Base-by-base conservation (phyloP, 257 asterid species). In the Salvia hispanica region DNA sequence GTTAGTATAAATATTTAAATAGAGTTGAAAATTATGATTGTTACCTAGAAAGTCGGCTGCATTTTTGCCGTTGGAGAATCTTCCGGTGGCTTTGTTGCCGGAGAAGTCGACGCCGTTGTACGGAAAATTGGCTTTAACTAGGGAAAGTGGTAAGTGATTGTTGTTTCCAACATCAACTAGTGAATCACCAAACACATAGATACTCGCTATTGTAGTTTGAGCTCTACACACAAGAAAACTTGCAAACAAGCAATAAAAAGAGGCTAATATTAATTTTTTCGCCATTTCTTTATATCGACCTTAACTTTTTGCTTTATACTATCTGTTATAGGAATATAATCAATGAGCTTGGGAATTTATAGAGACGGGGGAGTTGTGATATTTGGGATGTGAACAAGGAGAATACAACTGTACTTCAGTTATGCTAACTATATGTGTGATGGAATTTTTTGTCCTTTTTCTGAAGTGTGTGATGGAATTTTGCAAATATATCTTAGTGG, bases 161-260 rank as follows among this genome's bases (percentile, higher is more conserved):
- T 89, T 92, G 76, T 89, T 92, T 9, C 96, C 98, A 4, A 87
- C 98, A 34, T 92, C 98, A 16, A 80, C 87, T 0, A 89, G 70
- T 9, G 98, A 92, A 64, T 92, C 98, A 0, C 98, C 98, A 47
- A 92, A 78, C 36, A 92, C 86, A 7, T 89, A 92, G 10, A 69
- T 31, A 16, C 90, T 95, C 1, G 89, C 25, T 21, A 21, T 81
- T 0, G 39, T 69, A 1, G 37, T 68, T 66, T 85, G 81, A 42
- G 82, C 94, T 39, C 64, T 72, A 6, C 80, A 42, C 25, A 12
- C 14, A 36, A 66, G 4, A 13, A 66, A 13, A 18, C 0, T 46
- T 7, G 59, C 28, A 47, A 62, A 47, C n/a, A 62, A 48, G 52
- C 33, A 53, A 10, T 21, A 64, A 37, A 16, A 16, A 37, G 7